These are phyloP conservation scores for Neoboletus subvelutipes DNA, from an alignment of 768 basidiomycete species.

Conservation along the genomic window DNA sequence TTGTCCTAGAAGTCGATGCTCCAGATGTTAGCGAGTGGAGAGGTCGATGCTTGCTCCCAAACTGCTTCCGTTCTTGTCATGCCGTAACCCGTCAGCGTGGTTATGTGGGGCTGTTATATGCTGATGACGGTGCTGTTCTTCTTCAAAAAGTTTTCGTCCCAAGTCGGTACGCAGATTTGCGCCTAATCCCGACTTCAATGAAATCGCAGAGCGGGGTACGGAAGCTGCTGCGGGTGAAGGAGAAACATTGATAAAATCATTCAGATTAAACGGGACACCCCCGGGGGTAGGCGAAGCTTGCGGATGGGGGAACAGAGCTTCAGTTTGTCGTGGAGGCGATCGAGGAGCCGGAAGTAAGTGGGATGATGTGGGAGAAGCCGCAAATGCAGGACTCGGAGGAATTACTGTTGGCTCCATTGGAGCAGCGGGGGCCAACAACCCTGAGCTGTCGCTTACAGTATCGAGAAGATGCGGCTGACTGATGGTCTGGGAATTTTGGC, in stretches of 20 bases:
- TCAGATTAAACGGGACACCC: conserved; percentile 54
- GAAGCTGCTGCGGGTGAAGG: conserved; percentile 53
- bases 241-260: conserved; percentile 73
- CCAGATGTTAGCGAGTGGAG: conserved; percentile 23
- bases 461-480: conserved; percentile 20
- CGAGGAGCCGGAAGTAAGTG: conserved; percentile 25
- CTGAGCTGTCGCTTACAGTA: conserved; percentile 12
- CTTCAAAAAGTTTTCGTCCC: conserved; percentile 69
- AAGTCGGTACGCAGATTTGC: conserved; percentile 62
- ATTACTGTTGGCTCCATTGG: conserved; percentile 33
- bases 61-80: conserved; percentile 26
- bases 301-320: conserved; percentile 24
- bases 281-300: conserved; percentile 38
- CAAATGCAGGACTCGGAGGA: conserved; percentile 35
- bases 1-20: conserved; percentile 1
- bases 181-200: conserved; percentile 36
- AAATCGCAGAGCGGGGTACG: conserved; percentile 32
- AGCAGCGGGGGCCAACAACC: conserved; percentile 25
- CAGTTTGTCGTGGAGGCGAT: conserved; percentile 27
- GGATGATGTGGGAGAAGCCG: conserved; percentile 22
- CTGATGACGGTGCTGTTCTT: conserved; percentile 55
- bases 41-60: conserved; percentile 34
- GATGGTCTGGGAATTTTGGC: conserved; percentile 24
- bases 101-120: conserved; percentile 14
- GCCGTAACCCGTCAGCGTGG: conserved; percentile 25